Percentiles rank a stretch among this genome's conserved stretches.
phyloP scores from a whole-genome alignment of 257 asterid species.

The Ophiorrhiza pumila region DNA sequence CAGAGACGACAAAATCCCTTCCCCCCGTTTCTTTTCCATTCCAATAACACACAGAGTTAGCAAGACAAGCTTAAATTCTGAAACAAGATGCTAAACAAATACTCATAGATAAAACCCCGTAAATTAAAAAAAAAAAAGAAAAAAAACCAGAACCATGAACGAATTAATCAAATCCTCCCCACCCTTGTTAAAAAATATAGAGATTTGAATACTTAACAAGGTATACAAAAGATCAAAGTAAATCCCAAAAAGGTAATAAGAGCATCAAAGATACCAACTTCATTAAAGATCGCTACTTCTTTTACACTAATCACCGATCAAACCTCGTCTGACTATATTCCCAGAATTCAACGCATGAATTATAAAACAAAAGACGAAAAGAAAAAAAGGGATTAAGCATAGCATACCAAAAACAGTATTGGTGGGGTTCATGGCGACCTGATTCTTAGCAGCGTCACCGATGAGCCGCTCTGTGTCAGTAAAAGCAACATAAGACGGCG shows the following conservation, averaged over 20 bases:
- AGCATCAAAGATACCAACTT: not conserved
- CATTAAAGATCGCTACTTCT: not conserved
- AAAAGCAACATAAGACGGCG: slow-evolving; percentile 34
- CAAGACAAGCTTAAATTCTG: no score
- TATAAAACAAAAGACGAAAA: not conserved
- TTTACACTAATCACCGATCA: not conserved
- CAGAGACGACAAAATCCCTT: no score
- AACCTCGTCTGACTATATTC: not conserved
- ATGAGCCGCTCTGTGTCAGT: slow-evolving; percentile 30
- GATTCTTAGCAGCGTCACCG: slow-evolving; percentile 38
- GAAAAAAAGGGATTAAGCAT: not conserved
- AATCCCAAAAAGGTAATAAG: not conserved
- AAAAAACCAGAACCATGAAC: not conserved
- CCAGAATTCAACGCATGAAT: not conserved
- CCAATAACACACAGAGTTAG: no score
- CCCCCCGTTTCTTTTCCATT: no score
- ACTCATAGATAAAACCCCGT: no score
- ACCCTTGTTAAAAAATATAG: not conserved
- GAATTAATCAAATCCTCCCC: not conserved
- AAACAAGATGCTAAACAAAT: no score
- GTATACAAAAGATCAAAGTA: no score
- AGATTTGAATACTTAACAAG: no score
- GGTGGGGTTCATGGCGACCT: slow-evolving; percentile 31
- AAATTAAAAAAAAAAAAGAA: no score
- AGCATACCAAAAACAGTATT: slow-evolving; percentile 33